Percentiles rank a stretch among this genome's conserved stretches.
These are phyloP conservation scores for Schwanniomyces occidentalis DNA, from an alignment of 805 yeast species.

Conservation along the genomic window DNA sequence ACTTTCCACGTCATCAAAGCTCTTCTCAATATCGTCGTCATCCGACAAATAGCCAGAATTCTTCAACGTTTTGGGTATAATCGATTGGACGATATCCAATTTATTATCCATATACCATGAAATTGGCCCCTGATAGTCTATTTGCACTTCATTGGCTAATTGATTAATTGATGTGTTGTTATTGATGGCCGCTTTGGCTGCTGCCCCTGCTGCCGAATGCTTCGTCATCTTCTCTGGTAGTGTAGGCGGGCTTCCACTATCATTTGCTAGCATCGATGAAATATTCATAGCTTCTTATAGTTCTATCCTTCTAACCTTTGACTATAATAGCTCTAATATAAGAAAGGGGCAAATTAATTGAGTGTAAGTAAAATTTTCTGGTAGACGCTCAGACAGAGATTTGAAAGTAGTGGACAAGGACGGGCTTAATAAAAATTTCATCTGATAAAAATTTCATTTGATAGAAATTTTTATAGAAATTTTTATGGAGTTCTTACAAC, in stretches of 20 bases:
- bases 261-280: constrained; percentile 35
- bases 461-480: not conserved
- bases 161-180: too few relatives aligned
- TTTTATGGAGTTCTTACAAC: too few relatives aligned
- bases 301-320: constrained; percentile 4
- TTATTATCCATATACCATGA: constrained; percentile 3
- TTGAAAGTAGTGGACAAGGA: constrained; percentile 9
- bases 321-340: constrained; percentile 1
- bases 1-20: constrained; percentile 1
- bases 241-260: constrained; percentile 14
- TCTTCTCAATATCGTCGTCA: constrained; percentile 5
- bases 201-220: not conserved
- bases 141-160: too few relatives aligned
- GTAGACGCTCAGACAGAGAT: constrained; percentile 7
- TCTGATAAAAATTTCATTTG: constrained; percentile 1
- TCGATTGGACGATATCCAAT: constrained; percentile 3
- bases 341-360: constrained; percentile 3
- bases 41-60: constrained; percentile 4
- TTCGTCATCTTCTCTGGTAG: constrained; percentile 6
- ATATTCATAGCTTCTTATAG: constrained; percentile 26
- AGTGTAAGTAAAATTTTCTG: constrained; percentile 6
- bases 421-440: constrained; percentile 8
- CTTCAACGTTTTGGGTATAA: constrained; percentile 5
- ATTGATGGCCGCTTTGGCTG: too few relatives aligned
- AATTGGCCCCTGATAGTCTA: too few relatives aligned